These are phyloP conservation scores for Calonectria ilicicola DNA, from an alignment of 2,329 filamentous ascomycete genomes.

Conservation along the genomic window DNA sequence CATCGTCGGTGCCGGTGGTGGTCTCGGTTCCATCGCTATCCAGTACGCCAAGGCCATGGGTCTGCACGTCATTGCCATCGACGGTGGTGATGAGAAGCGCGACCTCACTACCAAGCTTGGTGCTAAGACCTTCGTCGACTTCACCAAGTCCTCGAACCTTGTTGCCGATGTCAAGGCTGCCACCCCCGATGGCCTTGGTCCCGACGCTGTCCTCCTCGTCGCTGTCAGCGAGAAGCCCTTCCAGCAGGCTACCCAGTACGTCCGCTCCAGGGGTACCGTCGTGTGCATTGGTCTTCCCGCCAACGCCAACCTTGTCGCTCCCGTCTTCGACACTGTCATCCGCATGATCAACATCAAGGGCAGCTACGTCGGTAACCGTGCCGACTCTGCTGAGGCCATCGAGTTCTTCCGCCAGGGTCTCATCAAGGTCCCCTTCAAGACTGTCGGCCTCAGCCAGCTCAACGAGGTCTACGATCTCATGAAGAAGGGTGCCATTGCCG, in stretches of 20 bases:
- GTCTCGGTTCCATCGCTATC: constrained; percentile 80
- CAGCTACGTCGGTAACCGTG: constrained; percentile 92
- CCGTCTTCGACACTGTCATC: constrained; percentile 90
- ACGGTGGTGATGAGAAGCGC: constrained; percentile 84
- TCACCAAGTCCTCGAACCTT: constrained; percentile 78
- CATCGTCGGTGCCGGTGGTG: constrained; percentile 88
- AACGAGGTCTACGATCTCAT: constrained; percentile 84
- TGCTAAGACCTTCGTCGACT: constrained; percentile 83
- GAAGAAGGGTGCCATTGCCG: constrained; percentile 77
- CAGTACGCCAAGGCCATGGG: constrained; percentile 96
- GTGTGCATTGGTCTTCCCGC: constrained; percentile 92
- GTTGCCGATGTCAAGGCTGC: constrained; percentile 86
- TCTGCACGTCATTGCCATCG: constrained; percentile 82
- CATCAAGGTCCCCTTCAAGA: constrained; percentile 90
- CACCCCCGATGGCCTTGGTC: constrained; percentile 84
- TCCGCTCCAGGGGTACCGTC: constrained; percentile 84
- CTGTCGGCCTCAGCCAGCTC: constrained; percentile 83
- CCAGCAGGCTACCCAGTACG: constrained; percentile 92
- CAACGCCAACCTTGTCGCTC: constrained; percentile 81
- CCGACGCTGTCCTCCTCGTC: constrained; percentile 87
- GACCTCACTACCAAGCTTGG: constrained; percentile 78
- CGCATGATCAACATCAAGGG: constrained; percentile 94
- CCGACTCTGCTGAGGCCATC: constrained; percentile 88
- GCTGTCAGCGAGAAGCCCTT: constrained; percentile 93
- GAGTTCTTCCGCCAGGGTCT: constrained; percentile 89